Evolutionary conservation across 2,329 filamentous ascomycete genomes (phyloP).

Genomic region (Lasiodiplodia theobromae): DNA sequence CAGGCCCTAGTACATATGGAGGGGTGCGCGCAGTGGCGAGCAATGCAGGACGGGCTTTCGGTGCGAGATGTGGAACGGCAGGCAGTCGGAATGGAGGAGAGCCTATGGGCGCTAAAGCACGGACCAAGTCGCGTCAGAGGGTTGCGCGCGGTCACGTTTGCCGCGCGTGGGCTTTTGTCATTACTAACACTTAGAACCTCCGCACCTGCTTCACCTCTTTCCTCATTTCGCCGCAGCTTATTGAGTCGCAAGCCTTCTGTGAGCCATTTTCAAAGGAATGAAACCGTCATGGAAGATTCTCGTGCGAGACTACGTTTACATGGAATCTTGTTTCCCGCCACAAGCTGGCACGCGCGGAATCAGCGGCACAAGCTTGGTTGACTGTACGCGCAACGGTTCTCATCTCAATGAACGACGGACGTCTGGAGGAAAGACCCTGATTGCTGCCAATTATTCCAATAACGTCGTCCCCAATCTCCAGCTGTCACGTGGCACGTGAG

Average conservation of each 20-base stretch:
- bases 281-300: neutral
- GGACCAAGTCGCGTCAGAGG: constrained; percentile 11
- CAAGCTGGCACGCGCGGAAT: neutral
- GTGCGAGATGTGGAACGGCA: neutral
- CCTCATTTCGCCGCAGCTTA: neutral
- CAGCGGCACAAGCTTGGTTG: neutral
- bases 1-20: neutral
- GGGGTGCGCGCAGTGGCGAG: neutral
- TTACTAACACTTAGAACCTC: neutral
- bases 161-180: neutral
- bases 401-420: neutral
- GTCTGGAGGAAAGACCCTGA: neutral
- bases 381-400: neutral
- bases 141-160: constrained; percentile 22
- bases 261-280: neutral
- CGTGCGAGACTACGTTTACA: neutral
- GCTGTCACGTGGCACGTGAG: neutral
- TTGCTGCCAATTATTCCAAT: neutral
- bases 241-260: neutral
- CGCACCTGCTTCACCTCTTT: neutral
- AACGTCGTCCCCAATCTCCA: neutral
- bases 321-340: neutral
- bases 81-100: neutral
- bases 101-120: neutral
- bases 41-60: neutral